These are phyloP conservation scores for Podospora tetraspora DNA, from an alignment of 495 filamentous ascomycete genomes.

Conservation along the genomic window DNA sequence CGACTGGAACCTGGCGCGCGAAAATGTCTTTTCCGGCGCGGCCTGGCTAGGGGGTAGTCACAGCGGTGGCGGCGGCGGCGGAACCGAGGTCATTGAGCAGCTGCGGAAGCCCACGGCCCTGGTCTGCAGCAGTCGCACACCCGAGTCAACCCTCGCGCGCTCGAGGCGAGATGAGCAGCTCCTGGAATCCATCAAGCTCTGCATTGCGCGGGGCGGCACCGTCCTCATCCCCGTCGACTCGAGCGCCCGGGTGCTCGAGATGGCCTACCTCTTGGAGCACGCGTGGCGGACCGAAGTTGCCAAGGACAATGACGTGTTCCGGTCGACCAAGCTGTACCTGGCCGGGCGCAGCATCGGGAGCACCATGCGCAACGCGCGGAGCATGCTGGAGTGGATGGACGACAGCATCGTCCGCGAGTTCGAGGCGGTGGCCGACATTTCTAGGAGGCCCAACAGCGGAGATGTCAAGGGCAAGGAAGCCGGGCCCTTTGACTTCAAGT, in stretches of 20 bases:
- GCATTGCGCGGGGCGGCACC: conserved; percentile 75
- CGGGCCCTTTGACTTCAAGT: conserved; percentile 86
- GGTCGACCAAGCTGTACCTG: conserved; percentile 68
- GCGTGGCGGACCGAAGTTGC: conserved; percentile 66
- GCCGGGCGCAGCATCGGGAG: conserved; percentile 74
- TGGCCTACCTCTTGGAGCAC: conserved; percentile 87
- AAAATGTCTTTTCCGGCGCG: conserved; percentile 88
- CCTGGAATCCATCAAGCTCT: conserved; percentile 72
- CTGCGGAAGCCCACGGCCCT: conserved; percentile 88
- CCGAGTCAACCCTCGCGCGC: conserved; percentile 60
- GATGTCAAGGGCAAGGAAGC: conserved; percentile 39
- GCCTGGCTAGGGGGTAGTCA: conserved; percentile 84
- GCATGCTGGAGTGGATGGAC: conserved; percentile 99
- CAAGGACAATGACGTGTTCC: conserved; percentile 59
- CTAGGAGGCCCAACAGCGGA: conserved; percentile 42
- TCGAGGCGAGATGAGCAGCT: conserved; percentile 81
- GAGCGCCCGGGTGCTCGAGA: conserved; percentile 85
- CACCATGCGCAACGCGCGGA: conserved; percentile 81
- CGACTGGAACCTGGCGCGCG: conserved; percentile 93
- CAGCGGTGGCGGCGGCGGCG: conserved; percentile 52
- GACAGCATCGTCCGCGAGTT: conserved; percentile 87
- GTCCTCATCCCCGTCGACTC: conserved; percentile 94
- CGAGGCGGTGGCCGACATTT: conserved; percentile 61
- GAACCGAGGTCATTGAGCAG: conserved; percentile 87
- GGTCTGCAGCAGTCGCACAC: conserved; percentile 81